phyloP scores from a whole-genome alignment of 2,329 filamentous ascomycete species.

The Ophiosphaerella korrae region DNA sequence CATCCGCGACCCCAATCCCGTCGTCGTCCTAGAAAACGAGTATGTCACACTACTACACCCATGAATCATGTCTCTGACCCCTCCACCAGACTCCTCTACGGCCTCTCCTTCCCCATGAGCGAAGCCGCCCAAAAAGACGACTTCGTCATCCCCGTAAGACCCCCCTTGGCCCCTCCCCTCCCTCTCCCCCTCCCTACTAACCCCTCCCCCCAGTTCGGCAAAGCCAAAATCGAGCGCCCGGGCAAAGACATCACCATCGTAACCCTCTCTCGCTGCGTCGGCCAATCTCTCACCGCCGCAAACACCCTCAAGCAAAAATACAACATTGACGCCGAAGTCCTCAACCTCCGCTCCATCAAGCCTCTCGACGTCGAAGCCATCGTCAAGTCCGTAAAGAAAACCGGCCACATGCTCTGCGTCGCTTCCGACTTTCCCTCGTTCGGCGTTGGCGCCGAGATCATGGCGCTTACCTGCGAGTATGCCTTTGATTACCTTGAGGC shows the following conservation, averaged over 20 bases:
- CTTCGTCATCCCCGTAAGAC: conserved; percentile 79
- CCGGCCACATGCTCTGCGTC: conserved; percentile 84
- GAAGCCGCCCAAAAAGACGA: conserved; percentile 94
- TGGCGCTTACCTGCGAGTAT: conserved; percentile 96
- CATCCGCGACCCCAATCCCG: conserved; percentile 97
- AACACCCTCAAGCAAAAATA: conserved; percentile 95
- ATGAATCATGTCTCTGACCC: too few species aligned
- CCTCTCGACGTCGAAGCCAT: conserved; percentile 95
- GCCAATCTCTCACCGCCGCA: conserved; percentile 85
- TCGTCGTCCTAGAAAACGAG: conserved; percentile 69
- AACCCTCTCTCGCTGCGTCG: conserved; percentile 91
- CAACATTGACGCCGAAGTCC: conserved; percentile 91
- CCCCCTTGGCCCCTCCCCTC: neutral
- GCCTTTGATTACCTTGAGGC: conserved; percentile 97
- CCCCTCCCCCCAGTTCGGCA: conserved; percentile 69
- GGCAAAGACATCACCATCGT: conserved; percentile 98
- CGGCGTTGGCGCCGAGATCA: conserved; percentile 88
- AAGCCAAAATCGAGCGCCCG: conserved; percentile 96
- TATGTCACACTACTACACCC: conserved; percentile 23
- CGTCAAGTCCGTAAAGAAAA: conserved; percentile 98
- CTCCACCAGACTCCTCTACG: conserved; percentile 73
- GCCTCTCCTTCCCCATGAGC: conserved; percentile 94
- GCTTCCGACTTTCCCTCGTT: conserved; percentile 97
- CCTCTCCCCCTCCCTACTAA: conserved; percentile 11
- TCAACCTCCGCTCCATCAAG: conserved; percentile 98